phyloP scores from a whole-genome alignment of 768 basidiomycete species.

The Lyophyllum decastes region DNA sequence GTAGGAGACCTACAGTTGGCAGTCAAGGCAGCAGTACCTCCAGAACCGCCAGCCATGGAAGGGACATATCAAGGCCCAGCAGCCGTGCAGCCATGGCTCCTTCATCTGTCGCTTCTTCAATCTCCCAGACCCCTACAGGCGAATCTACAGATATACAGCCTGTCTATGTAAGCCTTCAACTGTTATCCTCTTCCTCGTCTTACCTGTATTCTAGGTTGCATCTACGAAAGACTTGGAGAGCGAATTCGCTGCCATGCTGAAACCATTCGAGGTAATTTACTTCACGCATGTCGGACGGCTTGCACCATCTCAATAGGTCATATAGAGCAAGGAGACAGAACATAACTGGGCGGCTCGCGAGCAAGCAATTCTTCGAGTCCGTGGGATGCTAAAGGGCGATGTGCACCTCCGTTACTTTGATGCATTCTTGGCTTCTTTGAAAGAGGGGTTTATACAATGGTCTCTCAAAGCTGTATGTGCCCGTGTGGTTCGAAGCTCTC shows the following conservation, averaged over 20 bases:
- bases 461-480: conserved; percentile 79
- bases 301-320: not conserved
- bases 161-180: conserved; percentile 60
- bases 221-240: conserved; percentile 82
- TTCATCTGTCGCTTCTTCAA: conserved; percentile 36
- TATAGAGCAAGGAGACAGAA: conserved; percentile 93
- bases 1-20: conserved; percentile 47
- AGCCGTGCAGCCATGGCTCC: conserved; percentile 56
- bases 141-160: conserved; percentile 55
- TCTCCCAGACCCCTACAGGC: conserved; percentile 33
- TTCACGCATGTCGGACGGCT: not conserved
- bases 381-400: conserved; percentile 90
- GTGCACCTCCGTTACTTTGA: conserved; percentile 75
- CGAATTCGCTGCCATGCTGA: conserved; percentile 80
- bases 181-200: not conserved
- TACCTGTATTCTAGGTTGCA: conserved; percentile 60
- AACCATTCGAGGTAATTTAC: conserved; percentile 75
- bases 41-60: conserved; percentile 50
- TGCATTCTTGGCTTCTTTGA: conserved; percentile 72
- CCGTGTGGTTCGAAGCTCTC: not conserved
- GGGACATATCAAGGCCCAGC: conserved; percentile 53
- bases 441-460: conserved; percentile 77
- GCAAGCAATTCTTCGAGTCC: conserved; percentile 69
- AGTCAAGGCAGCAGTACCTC: conserved; percentile 37
- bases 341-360: conserved; percentile 93